Evolutionary conservation across 2,329 filamentous ascomycete genomes (phyloP).

Genomic region (Neocatenulostroma microsporum): DNA sequence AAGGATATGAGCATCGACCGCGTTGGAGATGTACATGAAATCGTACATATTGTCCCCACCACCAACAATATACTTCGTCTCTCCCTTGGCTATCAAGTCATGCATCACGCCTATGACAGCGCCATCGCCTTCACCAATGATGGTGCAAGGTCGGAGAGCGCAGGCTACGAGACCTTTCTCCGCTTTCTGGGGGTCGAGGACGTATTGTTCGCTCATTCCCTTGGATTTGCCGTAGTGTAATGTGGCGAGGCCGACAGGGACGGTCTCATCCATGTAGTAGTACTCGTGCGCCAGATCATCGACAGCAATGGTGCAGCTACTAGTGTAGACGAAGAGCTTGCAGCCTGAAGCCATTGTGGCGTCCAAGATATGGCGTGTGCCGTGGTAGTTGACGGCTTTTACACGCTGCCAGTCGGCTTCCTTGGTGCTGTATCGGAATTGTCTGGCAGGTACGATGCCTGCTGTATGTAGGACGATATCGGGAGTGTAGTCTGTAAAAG

Average conservation of each 20-base stretch:
- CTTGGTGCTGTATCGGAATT: constrained; percentile 33
- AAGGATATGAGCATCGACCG: constrained; percentile 73
- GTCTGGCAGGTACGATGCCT: constrained; percentile 36
- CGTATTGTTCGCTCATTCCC: constrained; percentile 71
- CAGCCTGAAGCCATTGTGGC: constrained; percentile 63
- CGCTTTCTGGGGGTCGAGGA: constrained; percentile 62
- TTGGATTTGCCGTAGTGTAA: constrained; percentile 86
- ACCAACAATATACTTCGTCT: constrained; percentile 74
- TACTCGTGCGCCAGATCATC: constrained; percentile 68
- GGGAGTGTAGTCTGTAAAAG: constrained; percentile 59
- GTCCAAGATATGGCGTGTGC: constrained; percentile 69
- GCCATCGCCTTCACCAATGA: constrained; percentile 84
- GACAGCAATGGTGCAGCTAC: constrained; percentile 76
- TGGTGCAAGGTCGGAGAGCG: constrained; percentile 75
- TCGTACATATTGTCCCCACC: constrained; percentile 63
- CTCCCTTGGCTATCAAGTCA: constrained; percentile 58
- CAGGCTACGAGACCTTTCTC: constrained; percentile 36
- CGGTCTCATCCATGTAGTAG: constrained; percentile 74
- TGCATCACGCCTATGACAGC: constrained; percentile 68
- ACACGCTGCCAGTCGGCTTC: constrained; percentile 50
- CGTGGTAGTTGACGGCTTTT: constrained; percentile 78
- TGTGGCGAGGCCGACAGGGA: constrained; percentile 65
- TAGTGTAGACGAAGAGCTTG: constrained; percentile 82
- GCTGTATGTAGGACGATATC: constrained; percentile 89
- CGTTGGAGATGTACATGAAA: constrained; percentile 62